Evolutionary conservation across 192 early-diverging fungal species (phyloP), one percentile per base, ranked within the genome.

Genomic region (Phlyctochytrium arcticum): DNA sequence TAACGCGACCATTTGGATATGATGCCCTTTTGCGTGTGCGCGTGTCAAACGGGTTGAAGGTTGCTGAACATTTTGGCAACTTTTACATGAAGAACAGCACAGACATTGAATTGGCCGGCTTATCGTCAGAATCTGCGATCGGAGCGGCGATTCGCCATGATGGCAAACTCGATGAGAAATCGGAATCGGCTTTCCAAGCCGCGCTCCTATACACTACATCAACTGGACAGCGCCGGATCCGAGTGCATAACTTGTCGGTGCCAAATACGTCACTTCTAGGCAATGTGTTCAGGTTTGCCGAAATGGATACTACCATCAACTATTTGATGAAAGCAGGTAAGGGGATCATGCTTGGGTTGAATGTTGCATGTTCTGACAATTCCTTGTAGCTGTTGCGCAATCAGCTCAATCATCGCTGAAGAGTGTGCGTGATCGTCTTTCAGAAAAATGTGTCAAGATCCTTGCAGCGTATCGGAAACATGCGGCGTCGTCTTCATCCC

Each of bases 141-240:
- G 95, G 82, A 3, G 87, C 91, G 44, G 64, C 81, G 21, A 72
- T 99, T 58, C 88, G 88, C 67, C 86, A 97, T 65, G 96, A 99
- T 37, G 88, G 86, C 31, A 91, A 91, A 65, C 77, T 99, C 33
- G 90, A 96, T 53, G 90, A 94, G 54, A 76, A 80, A 19, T 49
- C 24, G 9, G 88, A 92, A 48, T 86, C 86, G 7, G 88, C 82
- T 33, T 89, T 99, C 85, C 96, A 99, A 71, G 86, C 84, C 19
- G 96, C 96, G 4, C 75, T 99, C 49, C 77, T 99, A 37, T 99
- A 99, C 80, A 99, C 96, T 10, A 95, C 93, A 0, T 85, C 89
- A 0, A 73, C 72, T 30, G 96, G 96, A 0, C 75, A 92, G 61
- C 88, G 96, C 17, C 82, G 95, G 17, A 93, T 99, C 30, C 85